Conservation (phyloP, 2,329 filamentous ascomycete species). For the Colletotrichum sublineola region DNA sequence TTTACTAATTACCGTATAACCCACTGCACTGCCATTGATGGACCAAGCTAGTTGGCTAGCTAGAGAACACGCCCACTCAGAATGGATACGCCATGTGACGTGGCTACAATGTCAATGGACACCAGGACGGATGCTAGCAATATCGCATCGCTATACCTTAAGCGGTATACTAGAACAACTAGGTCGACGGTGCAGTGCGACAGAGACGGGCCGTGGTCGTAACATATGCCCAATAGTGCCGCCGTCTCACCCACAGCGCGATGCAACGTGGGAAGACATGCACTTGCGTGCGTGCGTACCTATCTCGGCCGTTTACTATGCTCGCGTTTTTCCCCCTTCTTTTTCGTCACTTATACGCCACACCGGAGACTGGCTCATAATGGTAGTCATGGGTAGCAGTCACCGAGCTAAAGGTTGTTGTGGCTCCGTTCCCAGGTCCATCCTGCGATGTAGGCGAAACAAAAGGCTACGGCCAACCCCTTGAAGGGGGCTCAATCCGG, state of each 20-base stretch:
- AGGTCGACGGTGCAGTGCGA: constrained; percentile 22
- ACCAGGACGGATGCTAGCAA: constrained; percentile 25
- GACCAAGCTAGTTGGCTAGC: background rate
- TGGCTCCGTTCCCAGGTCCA: background rate
- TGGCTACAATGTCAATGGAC: constrained; percentile 3
- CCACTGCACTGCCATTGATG: background rate
- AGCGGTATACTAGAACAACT: background rate
- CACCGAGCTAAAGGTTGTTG: background rate
- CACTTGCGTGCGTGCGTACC: too few species aligned
- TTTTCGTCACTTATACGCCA: background rate
- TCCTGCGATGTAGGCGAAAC: background rate
- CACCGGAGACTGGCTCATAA: too few species aligned
- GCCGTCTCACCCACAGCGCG: background rate
- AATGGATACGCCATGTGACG: background rate
- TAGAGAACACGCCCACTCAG: background rate
- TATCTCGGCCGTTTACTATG: background rate
- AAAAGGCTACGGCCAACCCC: background rate
- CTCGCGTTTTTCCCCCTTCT: background rate
- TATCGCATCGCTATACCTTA: constrained; percentile 31
- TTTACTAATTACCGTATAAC: background rate
- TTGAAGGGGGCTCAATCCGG: background rate
- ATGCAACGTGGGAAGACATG: constrained; percentile 5
- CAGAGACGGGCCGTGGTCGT: constrained; percentile 8
- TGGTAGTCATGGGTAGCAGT: background rate
- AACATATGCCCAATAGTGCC: constrained; percentile 5